Percentiles rank a stretch among this genome's conserved stretches.
Evolutionary conservation across 768 basidiomycete species (phyloP).

Genomic region (Coprinopsis marcescibilis): DNA sequence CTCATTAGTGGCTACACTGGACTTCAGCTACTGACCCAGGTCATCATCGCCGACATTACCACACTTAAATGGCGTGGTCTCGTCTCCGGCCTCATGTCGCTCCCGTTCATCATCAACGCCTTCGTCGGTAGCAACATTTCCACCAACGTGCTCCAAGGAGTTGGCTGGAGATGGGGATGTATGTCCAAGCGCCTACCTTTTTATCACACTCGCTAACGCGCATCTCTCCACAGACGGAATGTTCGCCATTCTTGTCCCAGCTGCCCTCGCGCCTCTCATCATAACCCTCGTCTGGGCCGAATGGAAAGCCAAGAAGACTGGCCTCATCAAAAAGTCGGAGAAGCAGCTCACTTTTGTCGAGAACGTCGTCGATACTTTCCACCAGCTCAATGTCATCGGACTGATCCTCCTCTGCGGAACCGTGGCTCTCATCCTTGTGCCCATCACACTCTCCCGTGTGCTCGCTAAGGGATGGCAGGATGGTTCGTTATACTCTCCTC

Average conservation of each 20-base stretch:
- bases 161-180: constrained; percentile 70
- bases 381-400: constrained; percentile 44
- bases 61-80: constrained; percentile 53
- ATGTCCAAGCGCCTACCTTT: constrained; percentile 1
- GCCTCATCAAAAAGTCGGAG: constrained; percentile 12
- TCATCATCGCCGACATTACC: constrained; percentile 59
- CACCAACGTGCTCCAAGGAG: constrained; percentile 31
- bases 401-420: constrained; percentile 45
- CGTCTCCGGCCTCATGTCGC: constrained; percentile 30
- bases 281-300: constrained; percentile 52
- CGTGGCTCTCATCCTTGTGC: constrained; percentile 48
- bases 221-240: constrained; percentile 36
- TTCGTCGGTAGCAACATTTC: constrained; percentile 63
- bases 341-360: constrained; percentile 13
- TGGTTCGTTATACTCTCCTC: constrained; percentile 27
- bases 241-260: constrained; percentile 53
- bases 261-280: constrained; percentile 46
- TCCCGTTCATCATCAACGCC: constrained; percentile 47
- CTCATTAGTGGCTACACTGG: constrained; percentile 56
- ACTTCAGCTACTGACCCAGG: constrained; percentile 57
- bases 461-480: constrained; percentile 39
- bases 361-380: constrained; percentile 19
- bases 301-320: constrained; percentile 36
- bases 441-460: constrained; percentile 43
- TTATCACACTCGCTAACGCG: not conserved